Evolutionary conservation across 768 basidiomycete genomes (phyloP), one percentile per base, ranked within the genome.

Genomic region (Jaapia argillacea): DNA sequence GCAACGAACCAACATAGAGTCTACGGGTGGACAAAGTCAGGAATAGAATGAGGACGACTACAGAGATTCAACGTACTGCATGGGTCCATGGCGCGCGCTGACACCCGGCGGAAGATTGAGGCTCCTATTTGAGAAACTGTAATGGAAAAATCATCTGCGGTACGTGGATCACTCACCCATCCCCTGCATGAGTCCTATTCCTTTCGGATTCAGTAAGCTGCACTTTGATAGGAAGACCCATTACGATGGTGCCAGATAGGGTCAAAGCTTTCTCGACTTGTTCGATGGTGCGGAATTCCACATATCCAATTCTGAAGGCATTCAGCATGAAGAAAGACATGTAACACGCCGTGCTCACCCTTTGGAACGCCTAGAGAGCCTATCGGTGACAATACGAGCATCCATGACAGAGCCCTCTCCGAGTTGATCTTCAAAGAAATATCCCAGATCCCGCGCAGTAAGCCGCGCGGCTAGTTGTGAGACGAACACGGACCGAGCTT

Each of bases 401-500:
- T 99, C 96, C 71, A 93, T 82, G 5, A 99, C 96, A 16, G 86
- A 79, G 27, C 84, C 83, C 67, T 91, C 87, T 18, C 93, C 94
- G 36, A 97, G 72, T 60, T 93, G 89, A 59, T 94, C 87, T 70
- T 98, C 94, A 58, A 99, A 98, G 71, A 99, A 99, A 67, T 92
- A 88, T 51, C 93, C 93, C 65, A 99, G 71, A 69, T 99, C 96
- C 60, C 91, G 81, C 54, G 93, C 91, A 46, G 93, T 97, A 60
- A 98, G 79, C 58, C 91, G 84, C 48, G 92, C 91, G 55, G 96
- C 90, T 60, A 99, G 81, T 68, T 98, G 96, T 55, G 93, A 94
- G 59, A 96, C 91, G 67, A 98, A 98, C 53, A 97, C 90, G 55
- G 96, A 97, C 63, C 96, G 85, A 58, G 89, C 85, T 79, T 98